Conservation (phyloP, 225 moss, liverwort and hornwort species). For the Physcomitrium patens region DNA sequence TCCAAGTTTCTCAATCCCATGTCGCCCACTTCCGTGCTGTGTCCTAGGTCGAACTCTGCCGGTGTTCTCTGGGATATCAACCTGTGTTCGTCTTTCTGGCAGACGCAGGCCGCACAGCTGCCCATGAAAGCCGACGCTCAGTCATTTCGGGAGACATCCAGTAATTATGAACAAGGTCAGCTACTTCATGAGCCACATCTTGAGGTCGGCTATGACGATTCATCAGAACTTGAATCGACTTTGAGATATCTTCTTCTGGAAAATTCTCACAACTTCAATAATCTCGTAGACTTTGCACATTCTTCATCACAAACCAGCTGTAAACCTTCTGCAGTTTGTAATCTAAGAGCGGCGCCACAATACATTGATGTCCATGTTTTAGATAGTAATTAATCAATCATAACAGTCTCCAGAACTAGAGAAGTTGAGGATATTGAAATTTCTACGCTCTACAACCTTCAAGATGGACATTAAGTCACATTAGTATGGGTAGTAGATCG, state of each 20-base stretch:
- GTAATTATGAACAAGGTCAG: not conserved
- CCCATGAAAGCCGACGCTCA: constrained; percentile 9
- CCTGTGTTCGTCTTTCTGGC: constrained; percentile 32
- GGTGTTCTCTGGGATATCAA: constrained; percentile 32
- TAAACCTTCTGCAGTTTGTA: not conserved
- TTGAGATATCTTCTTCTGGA: constrained; percentile 29
- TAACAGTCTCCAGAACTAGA: no score
- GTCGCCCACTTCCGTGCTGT: constrained; percentile 71
- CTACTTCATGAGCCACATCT: constrained; percentile 24
- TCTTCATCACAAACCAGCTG: not conserved
- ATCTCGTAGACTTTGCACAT: not conserved
- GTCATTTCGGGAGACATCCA: not conserved
- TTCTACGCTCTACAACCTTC: no score
- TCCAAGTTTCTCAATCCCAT: constrained; percentile 33
- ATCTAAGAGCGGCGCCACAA: not conserved
- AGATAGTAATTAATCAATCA: no score
- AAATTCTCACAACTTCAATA: constrained; percentile 22
- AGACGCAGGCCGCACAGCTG: constrained; percentile 24
- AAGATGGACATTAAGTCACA: no score
- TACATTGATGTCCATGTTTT: not conserved
- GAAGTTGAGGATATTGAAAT: no score
- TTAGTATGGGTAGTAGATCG: no score
- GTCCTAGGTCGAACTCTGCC: constrained; percentile 39
- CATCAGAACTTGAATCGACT: constrained; percentile 22
- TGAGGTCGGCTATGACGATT: constrained; percentile 30